Evolutionary conservation across 1,284 basidiomycete species (phyloP), one percentile per base, ranked within the genome.

Genomic region (Coniophora puteana): DNA sequence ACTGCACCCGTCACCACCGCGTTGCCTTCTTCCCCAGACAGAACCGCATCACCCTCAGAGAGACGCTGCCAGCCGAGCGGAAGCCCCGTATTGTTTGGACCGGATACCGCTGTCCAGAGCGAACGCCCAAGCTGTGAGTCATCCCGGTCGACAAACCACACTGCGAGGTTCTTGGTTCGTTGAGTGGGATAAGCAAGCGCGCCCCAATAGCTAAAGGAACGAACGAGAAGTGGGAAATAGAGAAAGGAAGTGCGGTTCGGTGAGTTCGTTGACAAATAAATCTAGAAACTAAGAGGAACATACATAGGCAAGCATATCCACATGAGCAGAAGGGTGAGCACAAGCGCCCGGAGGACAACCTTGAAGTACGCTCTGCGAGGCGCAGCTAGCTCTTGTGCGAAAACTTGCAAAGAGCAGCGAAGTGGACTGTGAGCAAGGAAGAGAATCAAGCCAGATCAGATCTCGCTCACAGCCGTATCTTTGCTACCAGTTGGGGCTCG

Each of bases 81-180:
- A 7, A 47, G 49, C 4, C 57, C 61, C 2, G 55, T 49, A 1
- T 47, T 37, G 3, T 57, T 51, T 28, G 54, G 58, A 32, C 54
- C 57, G 22, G 46, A 38, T 12, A 64, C 51, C 11, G 58, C 55
- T 4, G 47, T 39, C 26, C 50, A 51, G 13, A 75, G 48, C 0
- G 54, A 52, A 14, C 56, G 45, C 5, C 72, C 72, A 26, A 76
- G 55, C 4, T 54, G 54, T 0, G 60, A 61, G 16, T 62, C 64
- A 48, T 74, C 73, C 25, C 67, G 61, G 53, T 74, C 65, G 41
- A 74, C 62, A 36, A 72, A 62, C 50, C 67, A 66, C 1, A 68
- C 64, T 7, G 62, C 61, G 16, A 74, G 58, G 35, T 66, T 65
- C 36, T 65, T 54, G 3, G 65, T 67, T 48, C 60, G 49, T 21